Percentiles rank a stretch among this genome's conserved stretches.
These are phyloP conservation scores for Pseudopyrenochaeta lycopersici DNA, from an alignment of 2,329 filamentous ascomycete genomes.

Conservation along the genomic window DNA sequence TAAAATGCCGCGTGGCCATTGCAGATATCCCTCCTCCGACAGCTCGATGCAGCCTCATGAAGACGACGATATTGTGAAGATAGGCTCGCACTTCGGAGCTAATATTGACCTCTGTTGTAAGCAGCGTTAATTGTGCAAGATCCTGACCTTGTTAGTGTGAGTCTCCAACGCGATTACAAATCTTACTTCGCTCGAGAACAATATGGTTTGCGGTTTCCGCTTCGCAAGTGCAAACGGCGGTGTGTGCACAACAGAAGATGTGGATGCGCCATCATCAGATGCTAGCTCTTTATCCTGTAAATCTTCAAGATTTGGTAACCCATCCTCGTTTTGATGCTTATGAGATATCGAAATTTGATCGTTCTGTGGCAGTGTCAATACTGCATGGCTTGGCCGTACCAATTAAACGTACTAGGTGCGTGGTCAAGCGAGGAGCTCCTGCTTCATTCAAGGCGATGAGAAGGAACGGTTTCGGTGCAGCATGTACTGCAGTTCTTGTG, in stretches of 20 bases:
- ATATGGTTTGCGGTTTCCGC: slow-evolving; percentile 26
- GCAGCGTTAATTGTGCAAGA: slow-evolving; percentile 68
- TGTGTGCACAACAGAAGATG: slow-evolving; percentile 49
- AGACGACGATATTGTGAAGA: slow-evolving; percentile 85
- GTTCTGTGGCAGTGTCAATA: slow-evolving; percentile 69
- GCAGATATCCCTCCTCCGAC: slow-evolving; percentile 82
- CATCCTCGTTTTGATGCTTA: slow-evolving; percentile 77
- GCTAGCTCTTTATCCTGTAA: slow-evolving; percentile 25
- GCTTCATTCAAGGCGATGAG: slow-evolving; percentile 76
- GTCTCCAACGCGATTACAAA: background rate
- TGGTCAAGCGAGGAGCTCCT: slow-evolving; percentile 45
- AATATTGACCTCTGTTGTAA: slow-evolving; percentile 67
- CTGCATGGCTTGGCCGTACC: background rate
- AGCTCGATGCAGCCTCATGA: slow-evolving; percentile 86
- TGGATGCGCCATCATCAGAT: slow-evolving; percentile 41
- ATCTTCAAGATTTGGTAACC: slow-evolving; percentile 78
- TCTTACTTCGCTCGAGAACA: slow-evolving; percentile 58
- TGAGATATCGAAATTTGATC: slow-evolving; percentile 91
- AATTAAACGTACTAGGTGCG: slow-evolving; percentile 51
- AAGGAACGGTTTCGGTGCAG: slow-evolving; percentile 79
- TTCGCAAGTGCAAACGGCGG: slow-evolving; percentile 25
- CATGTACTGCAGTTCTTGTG: slow-evolving; percentile 76
- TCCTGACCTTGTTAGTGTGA: slow-evolving; percentile 38
- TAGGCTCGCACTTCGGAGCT: slow-evolving; percentile 84
- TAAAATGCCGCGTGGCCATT: slow-evolving; percentile 79